Evolutionary conservation across 441 rosid species (phyloP).

Genomic region (Erysimum cheiri): DNA sequence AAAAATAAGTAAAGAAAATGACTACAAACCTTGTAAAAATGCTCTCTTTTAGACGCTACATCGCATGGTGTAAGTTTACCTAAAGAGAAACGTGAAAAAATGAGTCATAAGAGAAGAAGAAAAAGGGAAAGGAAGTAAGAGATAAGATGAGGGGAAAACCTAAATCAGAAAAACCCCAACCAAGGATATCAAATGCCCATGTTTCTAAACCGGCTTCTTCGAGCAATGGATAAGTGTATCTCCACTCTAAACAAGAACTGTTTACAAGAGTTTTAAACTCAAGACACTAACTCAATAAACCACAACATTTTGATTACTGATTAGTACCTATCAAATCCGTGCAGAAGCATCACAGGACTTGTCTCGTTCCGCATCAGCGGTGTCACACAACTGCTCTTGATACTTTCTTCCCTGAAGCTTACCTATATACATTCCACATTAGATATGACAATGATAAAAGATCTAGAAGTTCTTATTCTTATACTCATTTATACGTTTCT

Average conservation of each 20-base stretch:
- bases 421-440: constrained; percentile 54
- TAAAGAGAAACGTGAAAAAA: constrained; percentile 27
- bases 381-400: constrained; percentile 82
- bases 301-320: not conserved
- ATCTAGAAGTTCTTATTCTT: constrained; percentile 6
- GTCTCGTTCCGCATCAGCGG: constrained; percentile 50
- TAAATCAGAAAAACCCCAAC: constrained; percentile 98
- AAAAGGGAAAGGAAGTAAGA: not conserved
- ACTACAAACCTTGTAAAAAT: constrained; percentile 72
- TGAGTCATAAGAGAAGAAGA: not conserved
- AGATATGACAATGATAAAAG: not conserved
- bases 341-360: constrained; percentile 74
- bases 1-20: constrained; percentile 13
- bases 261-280: constrained; percentile 35
- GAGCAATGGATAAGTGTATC: constrained; percentile 77
- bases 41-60: constrained; percentile 74
- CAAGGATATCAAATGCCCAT: constrained; percentile 93
- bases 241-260: constrained; percentile 98
- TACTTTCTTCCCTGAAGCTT: constrained; percentile 47
- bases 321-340: constrained; percentile 80
- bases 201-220: constrained; percentile 89
- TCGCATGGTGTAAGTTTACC: constrained; percentile 68
- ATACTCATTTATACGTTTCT: not conserved
- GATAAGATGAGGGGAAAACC: constrained; percentile 51
- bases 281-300: constrained; percentile 12